These are phyloP conservation scores for Kwoniella bestiolae DNA, from an alignment of 768 basidiomycete genomes.

Conservation along the genomic window DNA sequence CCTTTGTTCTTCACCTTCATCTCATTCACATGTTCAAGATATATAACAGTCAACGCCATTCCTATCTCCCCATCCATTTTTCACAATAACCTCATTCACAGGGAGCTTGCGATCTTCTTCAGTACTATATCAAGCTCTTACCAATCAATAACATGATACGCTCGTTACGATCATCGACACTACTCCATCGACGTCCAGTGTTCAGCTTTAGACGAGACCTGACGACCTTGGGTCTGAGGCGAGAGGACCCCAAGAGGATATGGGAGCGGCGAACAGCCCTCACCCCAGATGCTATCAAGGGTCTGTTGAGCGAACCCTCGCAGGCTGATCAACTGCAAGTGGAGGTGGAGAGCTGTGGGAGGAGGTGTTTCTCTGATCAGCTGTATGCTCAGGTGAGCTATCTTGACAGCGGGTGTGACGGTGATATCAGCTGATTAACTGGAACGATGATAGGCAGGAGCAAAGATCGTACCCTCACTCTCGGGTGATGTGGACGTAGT, in stretches of 20 bases:
- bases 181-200: not conserved
- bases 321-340: conserved; percentile 63
- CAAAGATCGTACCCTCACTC: conserved; percentile 66
- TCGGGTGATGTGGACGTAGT: conserved; percentile 69
- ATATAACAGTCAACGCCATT: no score
- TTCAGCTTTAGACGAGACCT: conserved; percentile 9
- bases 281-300: conserved; percentile 72
- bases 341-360: conserved; percentile 73
- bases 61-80: not conserved
- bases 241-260: conserved; percentile 76
- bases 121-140: no score
- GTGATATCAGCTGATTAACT: not conserved
- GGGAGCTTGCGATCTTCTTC: no score
- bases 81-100: no score
- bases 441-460: conserved; percentile 70
- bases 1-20: no score
- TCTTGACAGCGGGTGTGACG: not conserved
- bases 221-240: conserved; percentile 65
- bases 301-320: conserved; percentile 65
- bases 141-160: conserved; percentile 4
- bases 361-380: conserved; percentile 70
- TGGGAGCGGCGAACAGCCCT: conserved; percentile 88
- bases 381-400: conserved; percentile 70
- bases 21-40: no score
- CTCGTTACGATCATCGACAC: not conserved